Conservation (phyloP, 108 stramenopile genomes). For the Nitzschia sp. region DNA sequence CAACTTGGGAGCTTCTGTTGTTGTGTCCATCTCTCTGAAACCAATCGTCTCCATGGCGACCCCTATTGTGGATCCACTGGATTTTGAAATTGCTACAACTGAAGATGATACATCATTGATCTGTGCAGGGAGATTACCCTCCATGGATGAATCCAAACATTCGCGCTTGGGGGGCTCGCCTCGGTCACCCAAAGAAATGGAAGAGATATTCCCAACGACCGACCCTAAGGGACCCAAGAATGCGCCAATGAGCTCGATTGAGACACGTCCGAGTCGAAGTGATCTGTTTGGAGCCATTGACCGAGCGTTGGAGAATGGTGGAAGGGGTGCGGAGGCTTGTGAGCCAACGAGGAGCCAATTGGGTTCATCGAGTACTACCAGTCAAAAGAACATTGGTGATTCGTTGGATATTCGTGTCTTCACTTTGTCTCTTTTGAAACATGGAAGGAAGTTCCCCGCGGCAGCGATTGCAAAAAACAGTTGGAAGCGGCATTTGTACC, state of each 20-base stretch:
- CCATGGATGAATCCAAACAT: no score
- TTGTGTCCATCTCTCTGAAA: no score
- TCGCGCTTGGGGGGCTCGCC: no score
- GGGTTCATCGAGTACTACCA: not conserved
- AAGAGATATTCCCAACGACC: no score
- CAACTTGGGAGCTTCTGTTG: no score
- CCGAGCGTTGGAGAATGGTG: not conserved
- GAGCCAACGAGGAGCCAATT: not conserved
- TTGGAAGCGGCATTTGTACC: conserved; percentile 1
- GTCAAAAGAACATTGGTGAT: not conserved
- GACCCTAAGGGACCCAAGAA: no score
- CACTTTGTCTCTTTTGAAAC: not conserved
- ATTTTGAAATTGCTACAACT: no score
- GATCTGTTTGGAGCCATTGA: not conserved
- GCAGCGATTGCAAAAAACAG: conserved; percentile 11
- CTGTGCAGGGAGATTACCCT: no score
- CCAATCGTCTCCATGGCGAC: no score
- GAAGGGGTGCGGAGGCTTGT: not conserved
- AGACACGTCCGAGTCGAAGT: not conserved
- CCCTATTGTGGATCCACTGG: no score
- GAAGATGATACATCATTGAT: no score
- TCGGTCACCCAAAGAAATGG: no score
- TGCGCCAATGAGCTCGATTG: not conserved
- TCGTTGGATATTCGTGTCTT: conserved; percentile 4
- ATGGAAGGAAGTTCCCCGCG: conserved; percentile 4